Evolutionary conservation across 441 rosid species (phyloP), one percentile per base, ranked within the genome.

Genomic region (Pelargonium australe): DNA sequence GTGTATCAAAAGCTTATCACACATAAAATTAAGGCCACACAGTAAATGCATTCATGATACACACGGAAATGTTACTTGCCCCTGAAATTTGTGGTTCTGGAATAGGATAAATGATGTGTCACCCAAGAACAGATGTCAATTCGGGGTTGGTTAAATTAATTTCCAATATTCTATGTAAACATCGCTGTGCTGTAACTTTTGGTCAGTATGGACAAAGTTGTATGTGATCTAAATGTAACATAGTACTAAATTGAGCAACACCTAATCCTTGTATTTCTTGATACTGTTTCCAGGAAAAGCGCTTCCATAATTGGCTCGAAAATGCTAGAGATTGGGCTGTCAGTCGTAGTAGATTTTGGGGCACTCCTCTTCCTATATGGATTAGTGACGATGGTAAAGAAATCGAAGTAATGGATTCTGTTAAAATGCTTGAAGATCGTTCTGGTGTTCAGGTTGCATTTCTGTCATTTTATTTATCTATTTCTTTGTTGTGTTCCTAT

Each of bases 281-380:
- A 25, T n/a, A 28, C 63, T 28, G 25, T n/a, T 28, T 55, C 19
- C 85, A 95, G 98, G 98, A 92, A 41, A 95, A 95, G 74, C 91
- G 98, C 61, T 95, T 95, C 78, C 98, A 95, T 77, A 95, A 95
- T 82, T 95, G 99, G 99, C 87, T 95, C 64, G 98, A 96, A 78
- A 93, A 93, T 85, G 99, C 97, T 60, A 81, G 96, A 78, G 99
- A 93, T 80, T 96, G 99, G 99, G 98, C 98, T 25, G 77, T 96
- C 44, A 96, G 99, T 80, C 82, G 98, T 77, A 96, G 96, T 83
- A 82, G 98, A 73, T 96, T 93, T 79, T 96, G 97, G 98, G 99
- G 98, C 45, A 92, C 99, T 67, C 99, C 99, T 75, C 91, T 95
- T 69, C 98, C 98, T 4, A 66, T 92, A 28, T 95, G 99, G 99